Base-by-base conservation (phyloP, 2,329 filamentous ascomycete genomes). In the Rhinocladiella similis region DNA sequence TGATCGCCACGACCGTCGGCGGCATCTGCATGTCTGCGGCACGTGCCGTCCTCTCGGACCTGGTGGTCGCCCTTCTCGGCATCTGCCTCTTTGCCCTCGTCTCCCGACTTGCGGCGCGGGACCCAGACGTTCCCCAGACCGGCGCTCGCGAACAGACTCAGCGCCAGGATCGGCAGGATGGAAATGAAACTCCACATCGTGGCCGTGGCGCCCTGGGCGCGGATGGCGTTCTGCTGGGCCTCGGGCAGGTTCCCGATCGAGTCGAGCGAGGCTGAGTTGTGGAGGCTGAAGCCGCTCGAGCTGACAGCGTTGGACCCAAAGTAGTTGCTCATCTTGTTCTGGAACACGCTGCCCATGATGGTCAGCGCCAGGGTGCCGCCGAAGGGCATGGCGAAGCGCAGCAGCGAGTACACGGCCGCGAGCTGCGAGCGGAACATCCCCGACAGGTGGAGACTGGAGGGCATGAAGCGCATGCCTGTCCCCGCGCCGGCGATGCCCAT, bases 311-410 rank as follows among this genome's bases (percentile, higher is more conserved):
- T 43, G 1, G 56, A 49, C 5, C 52, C 62, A n/a, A 73, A 55
- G 45, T 61, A 48, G 38, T 52, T 3, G 61, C 67, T 53, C 64
- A 75, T 62, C 51, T 79, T 77, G 51, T 89, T 89, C 66, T 87
- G 87, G 69, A 88, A 88, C 1, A 89, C 84, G 7, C 81, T 79
- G 13, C 84, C 80, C 86, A 89, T 88, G 64, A 89, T 78, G 0
- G 85, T 86, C 45, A 88, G 74, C 0, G 81, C 81, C 2, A 89
- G 69, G 0, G 85, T 87, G 12, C 86, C 85, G 3, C 87, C 86
- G 20, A 89, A 80, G 0, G 84, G 83, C 14, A 82, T 56, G 2
- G 83, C 78, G 51, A 89, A 82, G 0, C 79, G 75, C 68, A 86
- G 78, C 9, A 89, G 67, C 0, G 80, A 83, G 54, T 86, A 79